phyloP scores from a whole-genome alignment of 169 alveolate genomes.

The Cryptosporidium sp. region DNA sequence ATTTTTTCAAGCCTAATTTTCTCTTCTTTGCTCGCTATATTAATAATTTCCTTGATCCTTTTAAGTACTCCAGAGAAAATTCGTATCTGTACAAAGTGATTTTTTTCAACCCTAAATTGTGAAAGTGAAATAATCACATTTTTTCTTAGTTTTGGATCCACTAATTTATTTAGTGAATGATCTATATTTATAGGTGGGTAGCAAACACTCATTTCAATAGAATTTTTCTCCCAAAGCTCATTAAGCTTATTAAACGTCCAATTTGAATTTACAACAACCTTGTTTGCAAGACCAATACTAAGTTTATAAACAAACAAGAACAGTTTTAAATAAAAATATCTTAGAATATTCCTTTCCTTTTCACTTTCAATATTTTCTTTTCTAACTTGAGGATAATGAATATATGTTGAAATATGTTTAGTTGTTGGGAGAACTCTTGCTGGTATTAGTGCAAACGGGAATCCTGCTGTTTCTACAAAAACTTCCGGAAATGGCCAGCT shows the following conservation, averaged over 20 bases:
- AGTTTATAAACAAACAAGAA: constrained; percentile 32
- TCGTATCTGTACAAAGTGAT: constrained; percentile 84
- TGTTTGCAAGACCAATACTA: constrained; percentile 27
- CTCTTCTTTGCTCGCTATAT: constrained; percentile 84
- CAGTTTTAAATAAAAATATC: constrained; percentile 30
- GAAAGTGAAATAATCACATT: constrained; percentile 85
- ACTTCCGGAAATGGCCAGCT: constrained; percentile 55
- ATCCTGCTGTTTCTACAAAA: constrained; percentile 75
- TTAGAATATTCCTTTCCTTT: not conserved
- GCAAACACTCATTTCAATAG: constrained; percentile 64
- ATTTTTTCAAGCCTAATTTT: constrained; percentile 79
- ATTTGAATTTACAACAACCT: constrained; percentile 82
- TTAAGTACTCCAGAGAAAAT: constrained; percentile 80
- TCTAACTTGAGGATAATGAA: constrained; percentile 75
- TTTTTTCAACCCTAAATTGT: constrained; percentile 92
- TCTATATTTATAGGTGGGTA: constrained; percentile 89
- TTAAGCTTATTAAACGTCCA: constrained; percentile 88
- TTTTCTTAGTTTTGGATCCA: constrained; percentile 45
- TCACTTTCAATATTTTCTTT: constrained; percentile 18
- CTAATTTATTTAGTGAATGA: constrained; percentile 70
- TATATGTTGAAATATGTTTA: constrained; percentile 44
- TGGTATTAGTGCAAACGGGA: constrained; percentile 36
- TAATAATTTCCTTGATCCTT: constrained; percentile 68
- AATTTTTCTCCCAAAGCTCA: constrained; percentile 80
- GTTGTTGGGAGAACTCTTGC: constrained; percentile 62